Conservation (phyloP, 2,329 filamentous ascomycete species). For the Colletotrichum godetiae region DNA sequence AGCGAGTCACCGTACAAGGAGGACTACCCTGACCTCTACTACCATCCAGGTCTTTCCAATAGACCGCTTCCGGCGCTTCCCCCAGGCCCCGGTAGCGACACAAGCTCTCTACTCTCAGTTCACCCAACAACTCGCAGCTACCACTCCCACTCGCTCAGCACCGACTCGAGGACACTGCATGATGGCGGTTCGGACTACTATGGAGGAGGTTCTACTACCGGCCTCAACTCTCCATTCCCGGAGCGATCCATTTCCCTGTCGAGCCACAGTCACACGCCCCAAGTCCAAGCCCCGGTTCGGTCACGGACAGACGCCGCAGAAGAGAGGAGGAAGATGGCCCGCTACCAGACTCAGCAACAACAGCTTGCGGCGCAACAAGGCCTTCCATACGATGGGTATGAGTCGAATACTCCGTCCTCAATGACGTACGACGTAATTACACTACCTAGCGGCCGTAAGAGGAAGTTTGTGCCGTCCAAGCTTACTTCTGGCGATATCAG, state of each 20-base stretch:
- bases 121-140: constrained; percentile 48
- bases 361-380: constrained; percentile 62
- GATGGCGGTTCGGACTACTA: constrained; percentile 62
- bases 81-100: constrained; percentile 71
- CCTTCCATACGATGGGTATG: constrained; percentile 66
- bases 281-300: constrained; percentile 83
- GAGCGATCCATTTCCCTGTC: constrained; percentile 85
- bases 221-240: constrained; percentile 56
- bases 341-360: constrained; percentile 66
- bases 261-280: constrained; percentile 83
- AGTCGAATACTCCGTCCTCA: constrained; percentile 62
- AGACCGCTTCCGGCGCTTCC: constrained; percentile 74
- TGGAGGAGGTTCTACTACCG: constrained; percentile 39
- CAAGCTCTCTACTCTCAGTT: constrained; percentile 61
- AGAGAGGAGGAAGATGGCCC: constrained; percentile 67
- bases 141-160: constrained; percentile 61
- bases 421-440: constrained; percentile 86
- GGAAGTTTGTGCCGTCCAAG: constrained; percentile 88
- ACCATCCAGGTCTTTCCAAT: constrained; percentile 82
- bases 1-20: constrained; percentile 76
- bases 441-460: constrained; percentile 81
- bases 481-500: constrained; percentile 84
- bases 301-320: constrained; percentile 95
- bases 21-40: constrained; percentile 91
- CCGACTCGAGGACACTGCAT: constrained; percentile 55